These are phyloP conservation scores for Hemisphaericaspora xylanilytica DNA, from an alignment of 1,139 yeast genomes.

Conservation along the genomic window DNA sequence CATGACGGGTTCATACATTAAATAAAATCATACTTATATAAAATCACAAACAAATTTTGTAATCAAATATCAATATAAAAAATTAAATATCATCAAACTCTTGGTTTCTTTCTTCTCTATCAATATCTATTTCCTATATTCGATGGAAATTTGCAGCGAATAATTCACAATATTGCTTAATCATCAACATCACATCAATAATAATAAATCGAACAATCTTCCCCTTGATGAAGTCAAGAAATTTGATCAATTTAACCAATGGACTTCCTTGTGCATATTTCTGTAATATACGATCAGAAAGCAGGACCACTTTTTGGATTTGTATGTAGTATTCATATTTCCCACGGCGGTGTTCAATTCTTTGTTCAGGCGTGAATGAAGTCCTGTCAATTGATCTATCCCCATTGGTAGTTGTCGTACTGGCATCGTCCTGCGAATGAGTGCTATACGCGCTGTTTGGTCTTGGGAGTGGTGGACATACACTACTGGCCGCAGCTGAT, in stretches of 20 bases:
- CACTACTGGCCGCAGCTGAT: neutral
- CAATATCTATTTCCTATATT: too few relatives aligned
- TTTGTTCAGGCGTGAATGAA: slow-evolving; percentile 22
- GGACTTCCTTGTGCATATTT: slow-evolving; percentile 11
- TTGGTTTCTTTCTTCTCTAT: too few relatives aligned
- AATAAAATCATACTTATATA: neutral
- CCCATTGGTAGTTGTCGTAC: neutral
- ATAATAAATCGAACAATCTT: slow-evolving; percentile 38
- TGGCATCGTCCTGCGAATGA: neutral
- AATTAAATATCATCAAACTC: too few relatives aligned
- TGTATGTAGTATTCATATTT: slow-evolving; percentile 41
- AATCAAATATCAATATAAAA: neutral
- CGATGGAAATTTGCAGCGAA: neutral
- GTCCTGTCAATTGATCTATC: slow-evolving; percentile 6
- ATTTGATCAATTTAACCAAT: slow-evolving; percentile 22
- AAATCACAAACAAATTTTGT: neutral
- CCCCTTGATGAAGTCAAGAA: slow-evolving; percentile 39
- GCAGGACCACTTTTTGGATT: slow-evolving; percentile 19
- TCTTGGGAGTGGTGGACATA: neutral
- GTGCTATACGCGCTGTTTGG: neutral
- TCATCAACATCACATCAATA: slow-evolving; percentile 40
- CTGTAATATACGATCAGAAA: slow-evolving; percentile 17
- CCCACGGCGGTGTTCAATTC: slow-evolving; percentile 31
- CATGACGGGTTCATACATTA: neutral
- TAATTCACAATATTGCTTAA: slow-evolving; percentile 33